Conservation (phyloP, 2,329 filamentous ascomycete genomes). For the Leptosphaerulina australis region DNA sequence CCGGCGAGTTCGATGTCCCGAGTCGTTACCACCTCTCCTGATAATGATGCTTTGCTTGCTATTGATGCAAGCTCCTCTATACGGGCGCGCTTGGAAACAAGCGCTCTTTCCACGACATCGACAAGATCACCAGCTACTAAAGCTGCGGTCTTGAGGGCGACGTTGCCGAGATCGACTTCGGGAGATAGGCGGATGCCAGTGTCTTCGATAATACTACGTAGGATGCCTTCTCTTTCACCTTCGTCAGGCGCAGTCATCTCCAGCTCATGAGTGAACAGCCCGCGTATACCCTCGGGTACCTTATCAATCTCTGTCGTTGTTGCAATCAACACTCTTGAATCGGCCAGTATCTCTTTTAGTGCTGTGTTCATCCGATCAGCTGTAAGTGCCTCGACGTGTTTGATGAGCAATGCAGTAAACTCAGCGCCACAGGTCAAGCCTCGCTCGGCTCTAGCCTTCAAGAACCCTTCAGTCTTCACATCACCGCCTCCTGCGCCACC, state of each 20-base stretch:
- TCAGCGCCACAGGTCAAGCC: slow-evolving; percentile 86
- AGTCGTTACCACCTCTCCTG: slow-evolving; percentile 61
- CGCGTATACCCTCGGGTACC: slow-evolving; percentile 85
- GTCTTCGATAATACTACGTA: slow-evolving; percentile 77
- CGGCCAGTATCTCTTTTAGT: slow-evolving; percentile 81
- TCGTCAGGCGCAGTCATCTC: slow-evolving; percentile 94
- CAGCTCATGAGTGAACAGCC: slow-evolving; percentile 92
- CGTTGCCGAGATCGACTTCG: slow-evolving; percentile 80
- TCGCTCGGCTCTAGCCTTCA: slow-evolving; percentile 85
- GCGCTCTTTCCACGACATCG: slow-evolving; percentile 89
- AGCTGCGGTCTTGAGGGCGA: slow-evolving; percentile 94
- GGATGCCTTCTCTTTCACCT: slow-evolving; percentile 84
- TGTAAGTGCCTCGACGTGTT: slow-evolving; percentile 87
- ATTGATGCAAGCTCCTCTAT: slow-evolving; percentile 72
- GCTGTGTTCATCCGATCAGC: slow-evolving; percentile 88
- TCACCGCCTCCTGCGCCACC: slow-evolving; percentile 85
- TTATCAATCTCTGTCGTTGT: slow-evolving; percentile 97
- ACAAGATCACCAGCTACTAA: slow-evolving; percentile 92
- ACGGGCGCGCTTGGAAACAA: slow-evolving; percentile 75
- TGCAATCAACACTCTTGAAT: slow-evolving; percentile 82
- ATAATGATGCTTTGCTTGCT: slow-evolving; percentile 45
- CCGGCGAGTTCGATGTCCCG: slow-evolving; percentile 89
- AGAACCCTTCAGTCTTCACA: slow-evolving; percentile 89
- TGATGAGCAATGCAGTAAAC: slow-evolving; percentile 82
- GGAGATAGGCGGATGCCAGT: slow-evolving; percentile 77